Evolutionary conservation across 257 asterid species (phyloP), one percentile per base, ranked within the genome.

Genomic region (Catharanthus roseus): DNA sequence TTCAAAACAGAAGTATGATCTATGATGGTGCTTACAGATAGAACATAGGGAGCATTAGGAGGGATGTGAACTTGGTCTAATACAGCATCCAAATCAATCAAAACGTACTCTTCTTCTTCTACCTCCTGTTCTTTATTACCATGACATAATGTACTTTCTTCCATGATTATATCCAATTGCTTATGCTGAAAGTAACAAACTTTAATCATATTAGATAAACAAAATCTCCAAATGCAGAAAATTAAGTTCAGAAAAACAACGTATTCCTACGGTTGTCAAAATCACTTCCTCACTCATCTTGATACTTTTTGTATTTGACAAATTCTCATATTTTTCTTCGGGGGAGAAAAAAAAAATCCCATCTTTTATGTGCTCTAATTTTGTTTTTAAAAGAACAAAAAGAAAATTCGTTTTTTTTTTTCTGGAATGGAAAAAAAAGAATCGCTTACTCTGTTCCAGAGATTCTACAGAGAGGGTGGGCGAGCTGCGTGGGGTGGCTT

Each of bases 1-100:
- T 57, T 47, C 34, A 24, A 70, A 24, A 67, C 41, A 67, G 19
- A 38, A 38, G 8, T 8, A 58, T 42, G 56, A n/a, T n/a, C n/a
- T n/a, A n/a, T 24, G 71, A 70, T 63, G 69, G 31, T 56, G 50
- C 76, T 33, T 85, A 92, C 98, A 54, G 95, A 87, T 72, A 90
- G 86, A 57, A 79, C 85, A 71, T 88, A 88, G 47, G 98, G 95
- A 29, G 97, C 91, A 63, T 88, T 86, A 0, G 82, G 81, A 44
- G 93, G 89, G 65, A 92, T 82, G 61, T 68, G 65, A 75, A 87
- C 68, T 67, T 81, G 86, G 23, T 71, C 74, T 39, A 84, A 55
- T 72, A 88, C 72, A 41, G 73, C 71, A 71, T 82, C 87, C 69
- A 93, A 74, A 82, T 93, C 95, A 72, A 90, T 79, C 83, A 90